Evolutionary conservation across 495 filamentous ascomycete species (phyloP), one percentile per base, ranked within the genome.

Genomic region (Penicillium verhagenii): DNA sequence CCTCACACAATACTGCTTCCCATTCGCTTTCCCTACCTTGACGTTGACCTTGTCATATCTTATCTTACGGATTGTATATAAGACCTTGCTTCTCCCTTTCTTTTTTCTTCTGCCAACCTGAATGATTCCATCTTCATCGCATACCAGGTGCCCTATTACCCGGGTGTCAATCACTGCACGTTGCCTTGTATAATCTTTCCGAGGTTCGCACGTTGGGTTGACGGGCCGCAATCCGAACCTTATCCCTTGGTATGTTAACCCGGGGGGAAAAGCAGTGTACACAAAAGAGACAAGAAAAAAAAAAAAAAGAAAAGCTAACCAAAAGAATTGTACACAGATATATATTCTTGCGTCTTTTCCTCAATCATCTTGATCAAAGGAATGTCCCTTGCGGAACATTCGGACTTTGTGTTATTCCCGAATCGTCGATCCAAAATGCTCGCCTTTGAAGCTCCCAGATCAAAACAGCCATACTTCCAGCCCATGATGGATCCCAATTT

Each of bases 381-480:
- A 13, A 63, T 60, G 53, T 57, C 57, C 18, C 51, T 42, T 11
- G 28, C 33, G 4, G 52, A 59, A 11, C 46, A 47, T 31, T 25
- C 61, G 40, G 67, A 72, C 49, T 72, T 70, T 45, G 59, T 66
- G 24, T 62, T 69, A 9, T 71, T 61, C 19, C 60, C 61, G 26
- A 50, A 20, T 20, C 23, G 23, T 28, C 25, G 18, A 39, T 37
- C 39, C 63, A 74, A 67, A 26, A 77, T 73, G 72, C 50, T 75
- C 53, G 68, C 73, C 28, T 9, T 77, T n/a, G 71, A 75, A 44
- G 50, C 70, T 35, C 58, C 71, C 47, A 62, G 68, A 64, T 61
- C 71, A 35, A 74, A 69, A 20, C 67, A 55, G 20, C 37, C 63
- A 50, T 74, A 67, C 63, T 72, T 71, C 60, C 64, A 67, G 33